Evolutionary conservation across 2,329 filamentous ascomycete genomes (phyloP).

Genomic region (Raffaelea arxii): DNA sequence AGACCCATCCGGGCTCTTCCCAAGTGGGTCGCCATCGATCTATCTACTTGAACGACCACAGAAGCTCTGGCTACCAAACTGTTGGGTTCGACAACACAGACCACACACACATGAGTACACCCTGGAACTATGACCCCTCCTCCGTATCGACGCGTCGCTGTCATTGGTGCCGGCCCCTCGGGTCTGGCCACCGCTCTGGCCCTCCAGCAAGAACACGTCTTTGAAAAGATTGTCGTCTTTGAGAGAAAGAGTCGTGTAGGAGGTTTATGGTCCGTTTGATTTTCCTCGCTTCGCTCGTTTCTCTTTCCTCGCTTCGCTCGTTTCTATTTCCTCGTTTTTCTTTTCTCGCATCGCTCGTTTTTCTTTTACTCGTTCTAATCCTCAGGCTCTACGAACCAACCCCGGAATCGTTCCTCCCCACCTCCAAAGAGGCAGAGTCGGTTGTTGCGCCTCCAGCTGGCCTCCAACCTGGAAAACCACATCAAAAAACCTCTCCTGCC

Average conservation of each 20-base stretch:
- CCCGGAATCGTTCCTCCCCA: conserved; percentile 2
- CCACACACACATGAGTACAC: no score
- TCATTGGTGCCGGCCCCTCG: conserved; percentile 8
- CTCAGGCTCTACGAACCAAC: neutral
- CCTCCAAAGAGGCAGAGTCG: neutral
- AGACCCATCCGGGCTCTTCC: no score
- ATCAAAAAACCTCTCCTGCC: neutral
- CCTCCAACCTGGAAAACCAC: neutral
- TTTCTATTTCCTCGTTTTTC: no score
- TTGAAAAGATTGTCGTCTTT: conserved; percentile 4
- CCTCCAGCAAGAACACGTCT: conserved; percentile 2
- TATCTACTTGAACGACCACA: no score
- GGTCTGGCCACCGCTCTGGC: conserved; percentile 4
- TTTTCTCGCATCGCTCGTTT: no score
- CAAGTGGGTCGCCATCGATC: no score
- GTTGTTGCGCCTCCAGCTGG: neutral
- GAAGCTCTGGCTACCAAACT: no score
- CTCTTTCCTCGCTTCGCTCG: no score
- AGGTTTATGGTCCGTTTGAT: conserved; percentile 4
- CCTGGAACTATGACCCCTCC: neutral
- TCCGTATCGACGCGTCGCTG: conserved; percentile 5
- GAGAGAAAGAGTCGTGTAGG: conserved; percentile 2
- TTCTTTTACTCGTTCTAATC: neutral
- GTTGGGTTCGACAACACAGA: no score
- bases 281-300: neutral